These are phyloP conservation scores for Fusarium coffeatum DNA, from an alignment of 2,329 filamentous ascomycete species.

Conservation along the genomic window DNA sequence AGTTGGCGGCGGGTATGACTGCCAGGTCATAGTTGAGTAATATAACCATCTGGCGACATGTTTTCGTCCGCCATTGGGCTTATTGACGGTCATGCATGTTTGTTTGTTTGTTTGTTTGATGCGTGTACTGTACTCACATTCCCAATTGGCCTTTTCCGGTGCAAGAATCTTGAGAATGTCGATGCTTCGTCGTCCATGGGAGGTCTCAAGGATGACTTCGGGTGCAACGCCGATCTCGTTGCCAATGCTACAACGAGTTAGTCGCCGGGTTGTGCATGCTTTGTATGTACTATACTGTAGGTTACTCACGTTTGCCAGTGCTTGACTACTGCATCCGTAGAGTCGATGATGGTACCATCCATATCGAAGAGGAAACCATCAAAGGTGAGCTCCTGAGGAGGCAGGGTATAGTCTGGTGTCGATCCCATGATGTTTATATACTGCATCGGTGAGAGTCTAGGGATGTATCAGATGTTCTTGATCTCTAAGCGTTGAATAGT, in stretches of 20 bases:
- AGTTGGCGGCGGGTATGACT: neutral
- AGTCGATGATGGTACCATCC: constrained; percentile 88
- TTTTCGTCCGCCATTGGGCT: neutral
- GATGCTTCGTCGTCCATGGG: constrained; percentile 90
- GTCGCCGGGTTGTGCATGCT: neutral
- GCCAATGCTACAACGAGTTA: constrained; percentile 68
- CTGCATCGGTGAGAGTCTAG: neutral
- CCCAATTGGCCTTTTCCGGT: constrained; percentile 89
- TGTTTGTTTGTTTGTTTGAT: neutral
- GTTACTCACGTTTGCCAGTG: constrained; percentile 75
- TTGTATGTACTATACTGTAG: constrained; percentile 7
- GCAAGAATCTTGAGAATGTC: constrained; percentile 84
- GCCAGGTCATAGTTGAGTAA: constrained; percentile 11
- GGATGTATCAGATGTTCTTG: neutral
- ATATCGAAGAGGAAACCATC: constrained; percentile 76
- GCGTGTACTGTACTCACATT: constrained; percentile 71
- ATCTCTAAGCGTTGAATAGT: no score
- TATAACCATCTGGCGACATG: neutral
- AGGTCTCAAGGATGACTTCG: constrained; percentile 87
- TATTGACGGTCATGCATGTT: neutral
- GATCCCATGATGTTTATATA: constrained; percentile 49
- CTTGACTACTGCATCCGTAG: constrained; percentile 79
- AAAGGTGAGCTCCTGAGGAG: constrained; percentile 61
- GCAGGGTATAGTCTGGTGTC: constrained; percentile 54
- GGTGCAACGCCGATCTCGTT: constrained; percentile 86